Evolutionary conservation across 495 filamentous ascomycete species (phyloP), one percentile per base, ranked within the genome.

Genomic region (Articulospora tetracladia): DNA sequence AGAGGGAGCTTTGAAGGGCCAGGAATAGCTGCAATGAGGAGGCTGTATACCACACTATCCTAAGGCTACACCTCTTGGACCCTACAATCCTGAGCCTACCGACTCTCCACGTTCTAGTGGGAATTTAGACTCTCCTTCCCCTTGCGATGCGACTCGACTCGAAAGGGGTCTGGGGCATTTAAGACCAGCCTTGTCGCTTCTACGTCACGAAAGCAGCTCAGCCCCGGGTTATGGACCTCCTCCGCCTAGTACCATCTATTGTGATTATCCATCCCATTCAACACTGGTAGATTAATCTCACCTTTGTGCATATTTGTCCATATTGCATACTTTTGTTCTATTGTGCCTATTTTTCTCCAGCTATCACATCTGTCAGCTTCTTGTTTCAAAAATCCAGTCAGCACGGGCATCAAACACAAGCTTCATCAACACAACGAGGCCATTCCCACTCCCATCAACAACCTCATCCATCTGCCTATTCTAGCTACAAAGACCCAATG

Each of bases 321-420:
- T 32, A 32, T 32, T 32, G 13, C 13, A 32, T 32, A 44, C 15
- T 44, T n/a, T 19, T 17, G 15, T n/a, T 44, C 17, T 44, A 44
- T 17, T 44, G 39, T n/a, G 39, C 39, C 39, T 44, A 7, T 44
- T 19, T 34, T 19, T 6, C 41, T 57, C 23, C 10, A 22, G 27
- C 55, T 8, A 49, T n/a, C 6, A 20, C 48, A 22, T 25, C 28
- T 53, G 48, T 53, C 36, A n/a, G 48, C 57, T 46, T 47, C 20
- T 53, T 20, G 57, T 59, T 59, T 59, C 57, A 59, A 51, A 44
- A 7, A n/a, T 44, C 3, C 15, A 34, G 7, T 15, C 39, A 44
- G 39, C 39, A 44, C 39, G 39, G 39, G 39, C 39, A 44, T 44
- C 39, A 44, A 44, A 44, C 39, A 44, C 39, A 12, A 44, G 30